Evolutionary conservation across 2,329 filamentous ascomycete species (phyloP), one percentile per base, ranked within the genome.

Genomic region (Fusarium foetens): DNA sequence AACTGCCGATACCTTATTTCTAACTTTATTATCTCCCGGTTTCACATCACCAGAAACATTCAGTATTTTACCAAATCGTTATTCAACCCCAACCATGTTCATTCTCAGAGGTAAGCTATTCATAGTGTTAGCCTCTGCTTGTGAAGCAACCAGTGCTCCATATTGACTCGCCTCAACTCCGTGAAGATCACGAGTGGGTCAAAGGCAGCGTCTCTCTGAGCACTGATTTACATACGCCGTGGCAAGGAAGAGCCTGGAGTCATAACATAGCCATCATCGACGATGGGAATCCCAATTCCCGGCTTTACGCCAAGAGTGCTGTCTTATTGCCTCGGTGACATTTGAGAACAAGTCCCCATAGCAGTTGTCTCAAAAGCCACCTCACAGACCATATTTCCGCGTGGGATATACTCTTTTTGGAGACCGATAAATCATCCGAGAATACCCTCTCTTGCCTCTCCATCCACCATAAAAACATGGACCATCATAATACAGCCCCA

Each of bases 101-200:
- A 27, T 6, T 27, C 41, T 49, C 5, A 23, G 41, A 49, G 31
- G 19, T 49, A 23, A n/a, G 41, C 41, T 49, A 49, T 49, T 16
- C 7, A 58, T 58, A 58, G 54, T 3, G 1, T 13, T 35, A 13
- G 10, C 3, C 23, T 38, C 16, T 25, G 1, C 23, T 17, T 46
- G 10, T 64, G 59, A 64, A 54, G 59, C 59, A 64, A 3, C 36
- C 5, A 19, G 7, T 31, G 62, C 59, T 63, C 23, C 62, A 46
- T 25, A 7, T 31, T 31, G 35, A 65, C n/a, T 16, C 16, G 48
- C 60, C 49, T 65, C 60, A 41, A 8, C 25, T 53, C 38, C 25
- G 23, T 35, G 42, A 21, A 66, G 60, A 66, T 66, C 36, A 43
- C 9, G 10, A 58, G 63, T 66, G 63, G 61, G 38, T 29, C 60